Evolutionary conservation across 495 filamentous ascomycete genomes (phyloP).

Genomic region (Cenococcum geophilum): DNA sequence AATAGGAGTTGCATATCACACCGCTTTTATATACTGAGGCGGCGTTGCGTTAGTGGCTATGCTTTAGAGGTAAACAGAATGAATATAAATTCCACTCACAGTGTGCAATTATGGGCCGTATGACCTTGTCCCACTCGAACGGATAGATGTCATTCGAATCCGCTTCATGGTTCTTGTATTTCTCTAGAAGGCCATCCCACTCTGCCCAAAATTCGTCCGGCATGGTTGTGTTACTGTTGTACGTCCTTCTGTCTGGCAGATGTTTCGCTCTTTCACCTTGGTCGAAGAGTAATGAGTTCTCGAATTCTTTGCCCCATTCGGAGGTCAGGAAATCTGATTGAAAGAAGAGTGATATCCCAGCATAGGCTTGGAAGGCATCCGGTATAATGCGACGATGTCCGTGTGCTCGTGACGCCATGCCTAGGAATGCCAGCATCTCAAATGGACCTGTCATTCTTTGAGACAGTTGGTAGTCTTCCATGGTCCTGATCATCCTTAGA

Average conservation of each 20-base stretch:
- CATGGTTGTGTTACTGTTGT: slow-evolving; percentile 36
- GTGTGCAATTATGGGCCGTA: slow-evolving; percentile 40
- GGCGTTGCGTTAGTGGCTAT: not conserved
- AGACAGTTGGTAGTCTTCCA: slow-evolving; percentile 21
- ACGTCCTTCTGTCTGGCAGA: slow-evolving; percentile 35
- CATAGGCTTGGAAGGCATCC: slow-evolving; percentile 41
- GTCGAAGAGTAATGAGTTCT: slow-evolving; percentile 39
- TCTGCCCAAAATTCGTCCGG: slow-evolving; percentile 39
- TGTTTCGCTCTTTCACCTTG: slow-evolving; percentile 36
- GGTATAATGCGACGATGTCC: slow-evolving; percentile 41
- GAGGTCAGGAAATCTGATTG: slow-evolving; percentile 36
- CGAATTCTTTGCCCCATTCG: slow-evolving; percentile 33
- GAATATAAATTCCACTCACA: not conserved
- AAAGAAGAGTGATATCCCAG: slow-evolving; percentile 43
- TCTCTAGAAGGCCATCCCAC: slow-evolving; percentile 29
- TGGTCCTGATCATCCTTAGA: slow-evolving; percentile 35
- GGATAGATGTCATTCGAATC: slow-evolving; percentile 32
- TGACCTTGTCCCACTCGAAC: slow-evolving; percentile 37
- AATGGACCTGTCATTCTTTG: slow-evolving; percentile 4
- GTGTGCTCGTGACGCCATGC: slow-evolving; percentile 26
- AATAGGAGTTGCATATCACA: slow-evolving; percentile 36
- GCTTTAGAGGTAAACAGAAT: not conserved
- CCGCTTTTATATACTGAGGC: slow-evolving; percentile 45
- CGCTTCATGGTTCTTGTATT: slow-evolving; percentile 14
- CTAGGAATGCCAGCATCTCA: slow-evolving; percentile 21